A percentile compares a stretch with the other conserved stretches of the same genome.
These are phyloP conservation scores for Ceratocystiopsis sp. DNA, from an alignment of 2,329 filamentous ascomycete genomes.

Conservation along the genomic window DNA sequence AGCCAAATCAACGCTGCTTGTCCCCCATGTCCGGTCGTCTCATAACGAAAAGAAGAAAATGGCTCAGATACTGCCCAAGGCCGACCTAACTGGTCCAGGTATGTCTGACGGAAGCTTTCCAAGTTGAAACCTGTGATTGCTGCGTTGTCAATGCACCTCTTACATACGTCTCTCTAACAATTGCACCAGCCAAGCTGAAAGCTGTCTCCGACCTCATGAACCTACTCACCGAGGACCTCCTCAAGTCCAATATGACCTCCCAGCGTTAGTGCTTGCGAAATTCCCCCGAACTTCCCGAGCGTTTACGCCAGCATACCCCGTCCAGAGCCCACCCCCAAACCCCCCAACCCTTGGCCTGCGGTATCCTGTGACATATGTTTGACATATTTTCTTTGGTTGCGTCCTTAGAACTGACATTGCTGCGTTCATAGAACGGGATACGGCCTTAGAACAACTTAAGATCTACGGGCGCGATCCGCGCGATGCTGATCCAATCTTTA, in stretches of 20 bases:
- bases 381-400: not conserved
- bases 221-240: constrained; percentile 44
- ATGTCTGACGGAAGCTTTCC: constrained; percentile 9
- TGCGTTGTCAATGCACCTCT: not conserved
- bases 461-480: constrained; percentile 55
- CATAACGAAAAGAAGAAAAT: constrained; percentile 7
- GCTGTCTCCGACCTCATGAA: constrained; percentile 49
- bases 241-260: constrained; percentile 37
- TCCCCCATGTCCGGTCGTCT: constrained; percentile 5
- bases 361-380: not conserved
- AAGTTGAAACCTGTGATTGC: too few relatives aligned
- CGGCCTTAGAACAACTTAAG: constrained; percentile 53
- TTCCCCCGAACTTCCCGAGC: too few relatives aligned
- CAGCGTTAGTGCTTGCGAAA: constrained; percentile 31
- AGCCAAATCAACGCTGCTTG: constrained; percentile 8
- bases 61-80: constrained; percentile 10
- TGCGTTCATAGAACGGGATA: constrained; percentile 37
- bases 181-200: constrained; percentile 44
- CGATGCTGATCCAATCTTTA: constrained; percentile 69
- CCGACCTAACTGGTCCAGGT: constrained; percentile 25
- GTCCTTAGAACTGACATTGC: not conserved
- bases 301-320: too few relatives aligned
- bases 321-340: too few relatives aligned
- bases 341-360: not conserved
- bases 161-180: not conserved